phyloP scores from a whole-genome alignment of 345 rosid genomes.

The Eucalyptus cloeziana region DNA sequence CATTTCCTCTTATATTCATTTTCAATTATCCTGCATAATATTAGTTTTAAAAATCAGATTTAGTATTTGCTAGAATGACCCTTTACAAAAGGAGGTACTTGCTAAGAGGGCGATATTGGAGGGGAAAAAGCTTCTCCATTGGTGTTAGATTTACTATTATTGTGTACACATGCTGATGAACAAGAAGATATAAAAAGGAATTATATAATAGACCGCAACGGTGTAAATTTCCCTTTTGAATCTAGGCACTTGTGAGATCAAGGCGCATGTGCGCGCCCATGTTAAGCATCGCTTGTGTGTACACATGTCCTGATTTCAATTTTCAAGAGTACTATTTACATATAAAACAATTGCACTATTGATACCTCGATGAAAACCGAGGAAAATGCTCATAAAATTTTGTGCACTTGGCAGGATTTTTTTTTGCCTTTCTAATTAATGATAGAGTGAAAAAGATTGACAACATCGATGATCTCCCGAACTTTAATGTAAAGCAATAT shows the following conservation, averaged over 20 bases:
- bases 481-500: neutral
- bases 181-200: neutral
- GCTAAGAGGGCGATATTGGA: neutral
- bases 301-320: neutral
- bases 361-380: neutral
- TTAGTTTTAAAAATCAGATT: neutral
- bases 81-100: neutral
- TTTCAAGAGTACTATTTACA: neutral
- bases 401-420: neutral
- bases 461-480: neutral
- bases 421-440: neutral
- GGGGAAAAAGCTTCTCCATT: neutral
- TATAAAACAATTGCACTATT: neutral
- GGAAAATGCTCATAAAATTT: neutral
- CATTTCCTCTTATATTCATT: neutral
- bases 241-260: neutral
- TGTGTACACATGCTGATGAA: accelerated
- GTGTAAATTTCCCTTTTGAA: neutral
- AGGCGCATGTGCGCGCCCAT: neutral
- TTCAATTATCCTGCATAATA: neutral
- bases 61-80: neutral
- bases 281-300: neutral
- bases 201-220: neutral
- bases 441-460: neutral
- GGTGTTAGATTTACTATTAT: neutral